A percentile compares a stretch with the other conserved stretches of the same genome.
Evolutionary conservation across 371 early-diverging fungal genomes (phyloP).

Genomic region (Circinella umbellata): DNA sequence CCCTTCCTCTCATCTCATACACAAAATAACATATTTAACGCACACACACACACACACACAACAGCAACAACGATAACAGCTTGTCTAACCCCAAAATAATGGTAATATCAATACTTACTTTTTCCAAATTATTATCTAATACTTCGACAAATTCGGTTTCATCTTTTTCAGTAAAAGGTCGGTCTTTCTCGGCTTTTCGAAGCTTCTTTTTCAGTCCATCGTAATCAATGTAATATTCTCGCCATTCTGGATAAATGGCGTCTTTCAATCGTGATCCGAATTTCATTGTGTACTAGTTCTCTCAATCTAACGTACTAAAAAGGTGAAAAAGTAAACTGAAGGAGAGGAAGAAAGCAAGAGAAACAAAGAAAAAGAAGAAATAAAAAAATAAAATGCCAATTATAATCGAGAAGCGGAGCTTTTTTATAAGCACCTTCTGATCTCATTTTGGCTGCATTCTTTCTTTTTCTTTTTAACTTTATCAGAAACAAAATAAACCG

Average conservation of each 20-base stretch:
- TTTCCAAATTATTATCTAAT: slow-evolving; percentile 91
- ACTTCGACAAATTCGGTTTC: slow-evolving; percentile 89
- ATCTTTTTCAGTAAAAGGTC: slow-evolving; percentile 67
- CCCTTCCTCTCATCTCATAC: no score
- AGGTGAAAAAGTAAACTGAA: no score
- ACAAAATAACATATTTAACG: no score
- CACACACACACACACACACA: background rate
- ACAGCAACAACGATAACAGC: no score
- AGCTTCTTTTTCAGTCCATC: slow-evolving; percentile 86
- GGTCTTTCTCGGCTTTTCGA: slow-evolving; percentile 71
- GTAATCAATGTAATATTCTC: slow-evolving; percentile 91
- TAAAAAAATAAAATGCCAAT: slow-evolving; percentile 10
- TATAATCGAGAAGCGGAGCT: background rate
- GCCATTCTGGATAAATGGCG: slow-evolving; percentile 88
- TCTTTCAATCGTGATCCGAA: slow-evolving; percentile 90
- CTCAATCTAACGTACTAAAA: background rate
- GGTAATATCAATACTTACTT: slow-evolving; percentile 51
- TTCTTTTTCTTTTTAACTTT: no score
- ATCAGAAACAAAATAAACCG: no score
- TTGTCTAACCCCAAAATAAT: background rate
- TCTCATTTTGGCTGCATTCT: background rate
- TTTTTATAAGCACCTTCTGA: background rate
- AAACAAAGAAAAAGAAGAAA: slow-evolving; percentile 9
- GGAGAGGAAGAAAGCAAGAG: slow-evolving; percentile 7
- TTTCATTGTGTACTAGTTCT: slow-evolving; percentile 76